Evolutionary conservation across 2,329 filamentous ascomycete genomes (phyloP).

Genomic region (Saccharata proteae): DNA sequence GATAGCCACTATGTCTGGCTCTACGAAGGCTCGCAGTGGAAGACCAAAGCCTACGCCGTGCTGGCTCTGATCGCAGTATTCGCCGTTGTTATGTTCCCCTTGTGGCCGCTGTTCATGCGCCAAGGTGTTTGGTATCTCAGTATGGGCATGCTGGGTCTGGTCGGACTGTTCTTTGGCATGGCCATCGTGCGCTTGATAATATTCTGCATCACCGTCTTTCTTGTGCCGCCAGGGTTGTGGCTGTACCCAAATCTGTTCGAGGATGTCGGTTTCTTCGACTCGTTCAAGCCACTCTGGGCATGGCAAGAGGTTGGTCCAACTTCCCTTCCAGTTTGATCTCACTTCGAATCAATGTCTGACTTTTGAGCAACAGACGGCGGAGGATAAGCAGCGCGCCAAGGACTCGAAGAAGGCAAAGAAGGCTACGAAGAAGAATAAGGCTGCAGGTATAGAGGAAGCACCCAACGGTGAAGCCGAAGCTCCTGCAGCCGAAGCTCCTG

Average conservation of each 20-base stretch:
- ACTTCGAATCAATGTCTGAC: not conserved
- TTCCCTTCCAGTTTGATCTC: not conserved
- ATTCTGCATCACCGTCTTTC: constrained; percentile 86
- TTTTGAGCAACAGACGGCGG: constrained; percentile 21
- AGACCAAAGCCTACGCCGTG: constrained; percentile 80
- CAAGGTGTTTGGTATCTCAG: constrained; percentile 95
- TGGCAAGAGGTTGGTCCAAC: constrained; percentile 75
- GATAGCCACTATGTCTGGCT: constrained; percentile 96
- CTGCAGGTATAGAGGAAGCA: too few species aligned
- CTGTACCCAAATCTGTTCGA: constrained; percentile 96
- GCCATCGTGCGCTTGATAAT: constrained; percentile 91
- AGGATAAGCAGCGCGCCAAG: constrained; percentile 17
- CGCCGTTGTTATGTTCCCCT: constrained; percentile 81
- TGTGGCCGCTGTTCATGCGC: constrained; percentile 86
- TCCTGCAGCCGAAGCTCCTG: constrained; percentile 9
- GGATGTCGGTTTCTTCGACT: constrained; percentile 96
- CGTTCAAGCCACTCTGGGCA: constrained; percentile 90
- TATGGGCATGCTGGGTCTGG: constrained; percentile 80
- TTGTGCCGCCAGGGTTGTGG: constrained; percentile 80
- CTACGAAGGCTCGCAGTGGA: constrained; percentile 87
- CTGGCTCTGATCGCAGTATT: constrained; percentile 77
- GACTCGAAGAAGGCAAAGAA: constrained; percentile 29
- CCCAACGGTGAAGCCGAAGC: not conserved
- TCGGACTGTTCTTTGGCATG: constrained; percentile 95
- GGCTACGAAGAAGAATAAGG: constrained; percentile 27